Evolutionary conservation across 192 early-diverging fungal genomes (phyloP), one percentile per base, ranked within the genome.

Genomic region (Dimargaris xerosporica): DNA sequence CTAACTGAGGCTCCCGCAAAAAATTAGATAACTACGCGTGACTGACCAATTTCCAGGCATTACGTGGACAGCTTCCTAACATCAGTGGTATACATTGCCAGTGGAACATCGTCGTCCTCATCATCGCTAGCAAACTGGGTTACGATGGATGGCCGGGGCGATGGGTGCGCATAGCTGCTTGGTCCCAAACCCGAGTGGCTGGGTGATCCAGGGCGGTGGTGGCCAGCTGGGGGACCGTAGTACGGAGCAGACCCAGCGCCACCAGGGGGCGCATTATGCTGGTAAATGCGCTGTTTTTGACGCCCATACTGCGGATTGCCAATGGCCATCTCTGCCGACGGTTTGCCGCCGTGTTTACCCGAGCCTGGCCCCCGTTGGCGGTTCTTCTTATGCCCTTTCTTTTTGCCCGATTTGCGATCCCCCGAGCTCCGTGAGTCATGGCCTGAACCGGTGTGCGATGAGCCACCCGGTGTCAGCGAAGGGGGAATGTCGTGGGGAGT

Each of bases 31-130:
- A 39, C 2, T 39, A 7, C 34, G 34, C 7, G 34, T 39, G 7
- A 39, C 3, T 5, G 34, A 5, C 34, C 34, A 39, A n/a, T n/a
- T 50, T 7, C 47, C 47, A 28, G 28, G 6, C 52, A 56, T 30
- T 56, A 56, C 9, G 28, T 39, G 5, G 54, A 19, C 19, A 39
- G 17, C 29, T 56, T 56, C 19, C 54, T n/a, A n/a, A 56, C 31
- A 30, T 56, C 54, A 10, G 54, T 30, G 31, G 54, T 56, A 48
- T 83, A 83, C 64, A 82, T 66, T 3, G 78, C 81, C 54, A 85
- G 64, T 3, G 81, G 81, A 10, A 85, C 78, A 67, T 85, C 77
- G 44, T 85, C 83, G 51, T 85, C 83, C 47, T 85, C 82, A 15
- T 72, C 71, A 7, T 39, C 34, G 34, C 34, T 39, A 39, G 34